These are phyloP conservation scores for Lactarius sp. DNA, from an alignment of 768 basidiomycete genomes.

Conservation along the genomic window DNA sequence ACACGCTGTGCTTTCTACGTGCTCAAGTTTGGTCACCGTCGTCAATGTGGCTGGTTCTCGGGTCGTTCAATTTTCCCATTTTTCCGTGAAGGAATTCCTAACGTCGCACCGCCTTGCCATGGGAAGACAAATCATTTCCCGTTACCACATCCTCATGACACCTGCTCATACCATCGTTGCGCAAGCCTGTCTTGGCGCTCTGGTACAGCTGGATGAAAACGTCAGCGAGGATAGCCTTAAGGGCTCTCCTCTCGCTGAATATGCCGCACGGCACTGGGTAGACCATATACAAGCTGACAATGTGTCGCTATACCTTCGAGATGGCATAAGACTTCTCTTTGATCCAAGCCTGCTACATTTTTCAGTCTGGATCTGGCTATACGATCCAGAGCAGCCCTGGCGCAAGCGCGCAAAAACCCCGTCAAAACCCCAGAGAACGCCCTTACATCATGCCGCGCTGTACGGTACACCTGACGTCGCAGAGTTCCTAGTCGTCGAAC, in stretches of 20 bases:
- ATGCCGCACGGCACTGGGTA: conserved; percentile 6
- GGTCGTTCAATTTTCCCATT: conserved; percentile 13
- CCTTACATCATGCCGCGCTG: background rate
- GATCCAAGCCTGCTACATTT: background rate
- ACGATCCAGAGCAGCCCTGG: background rate
- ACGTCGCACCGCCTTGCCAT: background rate
- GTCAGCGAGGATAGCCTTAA: background rate
- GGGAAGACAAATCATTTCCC: background rate
- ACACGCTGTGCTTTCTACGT: background rate
- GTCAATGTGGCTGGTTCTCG: background rate
- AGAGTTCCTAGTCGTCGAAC: background rate
- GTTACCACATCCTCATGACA: background rate
- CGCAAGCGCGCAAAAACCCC: background rate
- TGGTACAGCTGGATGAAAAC: background rate
- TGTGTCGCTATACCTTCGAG: background rate
- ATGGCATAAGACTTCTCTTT: background rate
- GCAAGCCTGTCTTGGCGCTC: background rate
- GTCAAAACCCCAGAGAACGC: background rate
- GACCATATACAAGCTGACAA: background rate
- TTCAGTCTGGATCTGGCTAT: background rate
- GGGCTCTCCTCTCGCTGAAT: background rate
- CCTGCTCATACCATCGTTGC: conserved; percentile 1
- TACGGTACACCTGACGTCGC: background rate
- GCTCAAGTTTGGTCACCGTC: conserved; percentile 2
- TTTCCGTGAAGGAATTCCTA: conserved; percentile 15